phyloP scores from a whole-genome alignment of 2,329 filamentous ascomycete species.

The Taxawa tesnikishii region DNA sequence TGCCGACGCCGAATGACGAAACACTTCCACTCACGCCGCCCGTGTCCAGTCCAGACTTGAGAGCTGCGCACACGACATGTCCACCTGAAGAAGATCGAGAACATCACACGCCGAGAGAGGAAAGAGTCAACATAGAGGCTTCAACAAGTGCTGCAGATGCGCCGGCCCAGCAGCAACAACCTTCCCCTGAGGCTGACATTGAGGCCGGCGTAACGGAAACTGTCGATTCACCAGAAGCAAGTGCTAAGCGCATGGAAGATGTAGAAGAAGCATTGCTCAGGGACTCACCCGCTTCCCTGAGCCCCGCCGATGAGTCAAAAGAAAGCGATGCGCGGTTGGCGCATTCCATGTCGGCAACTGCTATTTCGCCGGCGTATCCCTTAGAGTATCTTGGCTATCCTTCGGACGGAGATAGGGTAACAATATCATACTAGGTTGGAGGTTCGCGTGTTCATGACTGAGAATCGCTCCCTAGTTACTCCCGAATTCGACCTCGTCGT shows the following conservation, averaged over 20 bases:
- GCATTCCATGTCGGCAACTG: conserved; percentile 15
- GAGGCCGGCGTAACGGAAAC: conserved; percentile 6
- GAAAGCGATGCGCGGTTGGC: conserved; percentile 16
- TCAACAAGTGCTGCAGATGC: conserved; percentile 11
- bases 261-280: conserved; percentile 22
- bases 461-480: conserved; percentile 42
- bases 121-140: conserved; percentile 7
- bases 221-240: conserved; percentile 3
- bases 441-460: conserved; percentile 1
- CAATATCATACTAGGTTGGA: too few relatives aligned
- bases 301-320: conserved; percentile 14
- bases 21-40: conserved; percentile 4
- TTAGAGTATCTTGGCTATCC: conserved; percentile 14
- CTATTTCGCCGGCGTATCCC: conserved; percentile 11
- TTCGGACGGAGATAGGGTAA: conserved; percentile 13
- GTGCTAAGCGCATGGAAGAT: conserved; percentile 27
- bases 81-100: conserved; percentile 29
- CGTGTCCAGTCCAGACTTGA: conserved; percentile 6
- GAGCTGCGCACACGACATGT: conserved; percentile 22
- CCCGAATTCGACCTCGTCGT: conserved; percentile 73
- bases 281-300: conserved; percentile 15
- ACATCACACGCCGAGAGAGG: conserved; percentile 14
- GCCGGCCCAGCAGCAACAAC: conserved; percentile 17
- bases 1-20: conserved; percentile 8
- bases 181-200: conserved; percentile 8